A percentile compares a stretch with the other conserved stretches of the same genome.
Conservation (phyloP, 176 grass and related monocot genomes). For the Puya raimondii region DNA sequence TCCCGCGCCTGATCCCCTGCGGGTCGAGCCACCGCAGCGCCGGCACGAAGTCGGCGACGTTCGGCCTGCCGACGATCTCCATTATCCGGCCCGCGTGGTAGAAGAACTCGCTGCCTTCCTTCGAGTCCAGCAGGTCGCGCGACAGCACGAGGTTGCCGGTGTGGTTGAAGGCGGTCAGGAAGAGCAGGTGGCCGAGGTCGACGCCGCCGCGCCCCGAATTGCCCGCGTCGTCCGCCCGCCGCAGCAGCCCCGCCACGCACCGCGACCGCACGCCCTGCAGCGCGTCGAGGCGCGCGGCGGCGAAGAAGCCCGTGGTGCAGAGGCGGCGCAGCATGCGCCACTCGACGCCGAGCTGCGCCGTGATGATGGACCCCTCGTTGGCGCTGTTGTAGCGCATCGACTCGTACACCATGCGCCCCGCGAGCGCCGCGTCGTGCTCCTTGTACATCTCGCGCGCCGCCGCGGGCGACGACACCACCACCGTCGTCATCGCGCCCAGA, state of each 20-base stretch:
- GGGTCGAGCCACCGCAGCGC: not conserved
- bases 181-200: slow-evolving; percentile 6
- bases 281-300: slow-evolving; percentile 8
- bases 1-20: not conserved
- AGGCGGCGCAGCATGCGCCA: slow-evolving; percentile 13
- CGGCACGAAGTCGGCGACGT: slow-evolving; percentile 7
- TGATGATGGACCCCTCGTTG: slow-evolving; percentile 21
- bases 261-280: not conserved
- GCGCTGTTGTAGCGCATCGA: not conserved
- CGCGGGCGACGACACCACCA: slow-evolving; percentile 20
- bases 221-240: not conserved
- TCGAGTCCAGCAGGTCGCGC: not conserved
- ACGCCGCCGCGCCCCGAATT: not conserved
- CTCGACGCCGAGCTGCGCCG: slow-evolving; percentile 3
- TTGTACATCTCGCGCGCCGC: slow-evolving; percentile 3
- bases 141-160: slow-evolving; percentile 12
- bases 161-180: slow-evolving; percentile 13
- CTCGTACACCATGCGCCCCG: slow-evolving; percentile 11
- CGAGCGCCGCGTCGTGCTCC: not conserved
- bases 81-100: slow-evolving; percentile 14
- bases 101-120: slow-evolving; percentile 4
- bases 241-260: not conserved
- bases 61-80: slow-evolving; percentile 8
- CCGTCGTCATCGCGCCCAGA: slow-evolving; percentile 1
- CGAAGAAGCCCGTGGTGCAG: slow-evolving; percentile 18